These are phyloP conservation scores for Pythium aquatile DNA, from an alignment of 352 stramenopile species.

Conservation along the genomic window DNA sequence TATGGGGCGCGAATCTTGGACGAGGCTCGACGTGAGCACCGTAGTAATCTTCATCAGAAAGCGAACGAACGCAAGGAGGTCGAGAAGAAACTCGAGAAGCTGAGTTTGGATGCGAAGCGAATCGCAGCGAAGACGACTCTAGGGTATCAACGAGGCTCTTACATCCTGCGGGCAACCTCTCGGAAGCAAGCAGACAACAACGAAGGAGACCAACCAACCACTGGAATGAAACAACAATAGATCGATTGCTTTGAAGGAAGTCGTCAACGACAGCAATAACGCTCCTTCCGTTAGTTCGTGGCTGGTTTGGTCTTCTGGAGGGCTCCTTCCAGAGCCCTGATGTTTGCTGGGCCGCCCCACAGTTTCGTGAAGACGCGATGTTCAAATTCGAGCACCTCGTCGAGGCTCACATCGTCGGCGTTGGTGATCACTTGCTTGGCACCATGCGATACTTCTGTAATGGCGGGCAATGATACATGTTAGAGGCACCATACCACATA, in stretches of 20 bases:
- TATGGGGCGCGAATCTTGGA: slow-evolving; percentile 20
- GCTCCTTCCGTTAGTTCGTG: neutral
- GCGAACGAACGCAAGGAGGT: slow-evolving; percentile 4
- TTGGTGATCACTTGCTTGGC: slow-evolving; percentile 71
- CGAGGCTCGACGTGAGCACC: slow-evolving; percentile 10
- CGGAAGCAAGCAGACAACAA: neutral
- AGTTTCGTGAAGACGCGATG: slow-evolving; percentile 64
- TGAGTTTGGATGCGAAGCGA: slow-evolving; percentile 30
- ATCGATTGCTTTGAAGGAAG: neutral
- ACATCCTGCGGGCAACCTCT: slow-evolving; percentile 29
- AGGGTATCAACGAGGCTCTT: slow-evolving; percentile 45
- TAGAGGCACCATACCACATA: no score
- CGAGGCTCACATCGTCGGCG: slow-evolving; percentile 65
- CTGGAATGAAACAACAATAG: neutral
- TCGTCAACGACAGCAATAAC: no score
- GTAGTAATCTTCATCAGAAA: slow-evolving; percentile 1
- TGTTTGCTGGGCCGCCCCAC: slow-evolving; percentile 75
- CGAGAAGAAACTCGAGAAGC: slow-evolving; percentile 23
- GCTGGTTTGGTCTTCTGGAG: slow-evolving; percentile 36
- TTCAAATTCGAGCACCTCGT: slow-evolving; percentile 60
- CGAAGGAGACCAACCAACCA: neutral
- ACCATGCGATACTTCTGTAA: slow-evolving; percentile 62
- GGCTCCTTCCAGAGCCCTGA: slow-evolving; percentile 54
- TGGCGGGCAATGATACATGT: no score
- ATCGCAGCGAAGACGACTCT: slow-evolving; percentile 29